Evolutionary conservation across 75 land plant genomes (phyloP), one percentile per base, ranked within the genome.

Genomic region (Picea sitchensis): DNA sequence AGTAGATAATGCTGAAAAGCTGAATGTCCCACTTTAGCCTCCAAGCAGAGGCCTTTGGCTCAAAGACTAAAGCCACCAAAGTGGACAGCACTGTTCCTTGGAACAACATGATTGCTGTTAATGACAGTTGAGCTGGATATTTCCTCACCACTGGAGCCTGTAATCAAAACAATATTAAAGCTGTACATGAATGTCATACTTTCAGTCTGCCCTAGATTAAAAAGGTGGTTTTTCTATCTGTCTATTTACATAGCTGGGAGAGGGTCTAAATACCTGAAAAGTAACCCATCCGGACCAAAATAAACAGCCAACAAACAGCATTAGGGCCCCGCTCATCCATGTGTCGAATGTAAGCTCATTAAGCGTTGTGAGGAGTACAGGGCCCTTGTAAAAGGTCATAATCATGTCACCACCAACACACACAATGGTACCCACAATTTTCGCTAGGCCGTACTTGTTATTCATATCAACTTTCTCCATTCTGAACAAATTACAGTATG

Each of bases 321-420:
- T 17, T 5, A 67, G 0, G 0, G 71, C 71, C 14, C 71, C 71
- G 4, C 17, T 0, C 34, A 67, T 17, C 71, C 71, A 67, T 15
- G 31, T 17, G 34, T 5, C 5, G 15, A 36, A 3, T 36, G 4
- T 15, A 15, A 67, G 18, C 34, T 0, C 5, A 67, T 67, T 2
- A 36, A 14, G 38, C 17, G 18, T 36, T 2, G 7, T 36, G 1
- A 18, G 0, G 5, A 67, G 71, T 5, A 15, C 17, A 36, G 44
- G 44, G 44, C 71, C 71, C 17, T 86, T 84, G 87, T 86, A 86
- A 0, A 82, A 18, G 5, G 86, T 54, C 83, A 86, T 84, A 14
- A 84, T 23, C 14, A 73, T 81, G 31, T 86, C 88, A 14, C 88
- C 88, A 34, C 78, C 76, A 5, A 84, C 80, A 60, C 86, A 77